phyloP scores from a whole-genome alignment of 306 rosid genomes.

The Quercus variabilis region DNA sequence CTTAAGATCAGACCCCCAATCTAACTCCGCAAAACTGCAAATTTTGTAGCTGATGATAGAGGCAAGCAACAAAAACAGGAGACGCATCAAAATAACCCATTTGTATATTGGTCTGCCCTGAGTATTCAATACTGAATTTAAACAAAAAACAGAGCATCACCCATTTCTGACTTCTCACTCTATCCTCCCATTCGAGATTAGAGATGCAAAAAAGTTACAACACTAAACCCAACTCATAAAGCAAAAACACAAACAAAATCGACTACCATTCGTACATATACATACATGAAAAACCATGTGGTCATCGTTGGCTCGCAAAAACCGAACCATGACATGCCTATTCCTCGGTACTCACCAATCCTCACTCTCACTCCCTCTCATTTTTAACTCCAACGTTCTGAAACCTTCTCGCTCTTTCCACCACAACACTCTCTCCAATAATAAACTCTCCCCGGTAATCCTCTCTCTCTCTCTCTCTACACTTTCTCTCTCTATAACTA shows the following conservation, averaged over 20 bases:
- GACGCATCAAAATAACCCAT: background rate
- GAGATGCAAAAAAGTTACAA: conserved; percentile 10
- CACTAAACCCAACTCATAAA: too few relatives aligned
- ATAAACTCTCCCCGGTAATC: conserved; percentile 31
- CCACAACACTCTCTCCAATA: conserved; percentile 23
- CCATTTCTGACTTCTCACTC: background rate
- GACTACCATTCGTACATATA: too few relatives aligned
- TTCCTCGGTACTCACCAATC: conserved; percentile 18
- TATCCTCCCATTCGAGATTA: background rate
- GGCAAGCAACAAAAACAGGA: background rate
- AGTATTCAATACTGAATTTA: too few relatives aligned
- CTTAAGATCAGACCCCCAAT: too few relatives aligned
- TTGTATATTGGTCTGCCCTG: background rate
- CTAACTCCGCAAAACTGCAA: background rate
- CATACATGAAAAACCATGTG: conserved; percentile 25
- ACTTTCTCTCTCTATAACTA: background rate
- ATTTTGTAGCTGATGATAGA: background rate
- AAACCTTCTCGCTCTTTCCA: conserved; percentile 22
- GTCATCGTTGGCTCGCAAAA: conserved; percentile 28
- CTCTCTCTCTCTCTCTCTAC: conserved; percentile 1
- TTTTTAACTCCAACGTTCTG: background rate
- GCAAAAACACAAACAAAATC: too few relatives aligned
- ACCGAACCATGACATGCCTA: conserved; percentile 39
- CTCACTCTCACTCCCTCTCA: conserved; percentile 19
- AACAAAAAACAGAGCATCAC: background rate